Base-by-base conservation (phyloP, 192 early-diverging fungal genomes). In the Glomus cerebriforme region DNA sequence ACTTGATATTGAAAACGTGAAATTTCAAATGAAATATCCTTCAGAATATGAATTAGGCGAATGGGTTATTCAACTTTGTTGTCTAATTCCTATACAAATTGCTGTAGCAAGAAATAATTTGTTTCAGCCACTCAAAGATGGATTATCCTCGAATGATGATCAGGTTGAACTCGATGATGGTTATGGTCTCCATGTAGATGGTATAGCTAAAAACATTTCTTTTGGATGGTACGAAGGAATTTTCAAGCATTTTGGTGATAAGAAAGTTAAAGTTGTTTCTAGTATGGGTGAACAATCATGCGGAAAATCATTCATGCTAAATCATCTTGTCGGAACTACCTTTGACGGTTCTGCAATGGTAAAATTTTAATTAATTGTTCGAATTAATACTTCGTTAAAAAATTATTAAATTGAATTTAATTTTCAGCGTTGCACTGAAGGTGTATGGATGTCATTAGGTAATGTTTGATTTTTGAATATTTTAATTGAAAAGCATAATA, bases 241-340 rank as follows among this genome's bases (percentile, higher is more conserved):
- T 32, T 79, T 79, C 47, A 76, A 59, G 24, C 59, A 73, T 59
- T 75, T 32, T 79, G 72, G 47, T 0, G 35, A 79, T 73, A 24
- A 32, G 6, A 31, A 54, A n/a, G 47, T 79, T 1, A 79, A 79
- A 59, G 79, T 73, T 22, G 73, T 79, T 17, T 75, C 71, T 22
- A 49, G 37, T 24, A 79, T 79, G 79, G 79, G 79, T n/a, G 79
- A 79, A 60, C 79, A 79, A 59, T 76, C 72, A 7, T 73, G 69
- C 22, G 79, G 79, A 8, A 79, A 79, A 32, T 79, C 70, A 10
- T 79, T 77, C 43, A 26, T 79, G 29, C 27, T 79, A 31, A 79
- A 79, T 35, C 79, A 79, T 35, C 62, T 60, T 22, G 9, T 76
- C 24, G 74, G 74, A 29, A 63, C 74, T 7, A 76, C 59, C 1